Evolutionary conservation across 805 yeast genomes (phyloP).

Genomic region (Komagataella ulmi): DNA sequence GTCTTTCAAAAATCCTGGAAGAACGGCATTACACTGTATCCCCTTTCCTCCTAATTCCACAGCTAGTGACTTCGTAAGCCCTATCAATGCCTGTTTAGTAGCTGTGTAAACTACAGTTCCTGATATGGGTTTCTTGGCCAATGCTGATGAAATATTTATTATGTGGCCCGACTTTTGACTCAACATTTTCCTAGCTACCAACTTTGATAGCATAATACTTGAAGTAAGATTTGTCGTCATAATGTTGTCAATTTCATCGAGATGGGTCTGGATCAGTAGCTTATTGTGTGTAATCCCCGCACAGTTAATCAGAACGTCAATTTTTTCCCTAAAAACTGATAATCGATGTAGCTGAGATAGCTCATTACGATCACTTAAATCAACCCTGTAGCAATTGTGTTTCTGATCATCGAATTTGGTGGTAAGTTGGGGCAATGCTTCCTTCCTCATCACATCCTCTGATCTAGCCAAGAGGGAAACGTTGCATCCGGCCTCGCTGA

Average conservation of each 20-base stretch:
- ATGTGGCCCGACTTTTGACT: conserved; percentile 18
- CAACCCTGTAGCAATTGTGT: conserved; percentile 8
- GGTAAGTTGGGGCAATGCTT: conserved; percentile 3
- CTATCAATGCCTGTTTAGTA: conserved; percentile 55
- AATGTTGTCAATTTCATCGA: conserved; percentile 27
- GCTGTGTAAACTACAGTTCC: conserved; percentile 63
- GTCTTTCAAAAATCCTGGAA: conserved; percentile 54
- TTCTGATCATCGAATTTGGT: conserved; percentile 4
- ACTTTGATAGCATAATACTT: conserved; percentile 45
- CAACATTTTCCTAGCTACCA: conserved; percentile 39
- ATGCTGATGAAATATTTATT: conserved; percentile 54
- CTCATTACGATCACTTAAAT: conserved; percentile 6
- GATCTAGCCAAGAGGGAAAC: conserved; percentile 40
- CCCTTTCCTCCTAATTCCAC: conserved; percentile 37
- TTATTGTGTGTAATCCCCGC: conserved; percentile 54
- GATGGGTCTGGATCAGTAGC: conserved; percentile 30
- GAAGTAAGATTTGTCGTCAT: conserved; percentile 44
- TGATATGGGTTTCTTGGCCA: conserved; percentile 29
- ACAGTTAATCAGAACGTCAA: conserved; percentile 43
- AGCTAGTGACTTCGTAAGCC: conserved; percentile 48
- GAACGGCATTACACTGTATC: conserved; percentile 49
- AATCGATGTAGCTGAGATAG: neutral
- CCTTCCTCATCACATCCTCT: conserved; percentile 17
- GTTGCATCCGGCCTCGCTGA: conserved; percentile 38
- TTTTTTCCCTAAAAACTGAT: conserved; percentile 7